Base-by-base conservation (phyloP, 2,329 filamentous ascomycete species). In the Phyllosticta paracitricarpa region DNA sequence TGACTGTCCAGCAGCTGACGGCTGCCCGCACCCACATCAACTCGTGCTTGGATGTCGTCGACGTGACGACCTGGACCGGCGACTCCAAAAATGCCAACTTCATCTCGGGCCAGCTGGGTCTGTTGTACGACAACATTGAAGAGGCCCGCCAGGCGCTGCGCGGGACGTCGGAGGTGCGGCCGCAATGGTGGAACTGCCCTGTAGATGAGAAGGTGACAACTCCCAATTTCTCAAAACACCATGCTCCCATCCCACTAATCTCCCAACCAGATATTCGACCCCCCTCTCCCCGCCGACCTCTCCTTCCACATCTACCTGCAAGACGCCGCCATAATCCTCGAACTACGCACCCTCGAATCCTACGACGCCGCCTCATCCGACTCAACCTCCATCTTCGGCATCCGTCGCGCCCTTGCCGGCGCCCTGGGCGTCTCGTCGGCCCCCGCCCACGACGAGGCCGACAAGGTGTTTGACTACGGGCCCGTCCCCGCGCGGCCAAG, bases 11-110 rank as follows among this genome's bases (percentile, higher is more conserved):
- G 17, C 86, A 91, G 63, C 82, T 97, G 58, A 84, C 85, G 22
- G 77, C 82, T 10, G 83, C 94, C 12, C 84, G 90, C 64, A 84
- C 85, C n/a, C 80, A 91, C 51, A 86, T 97, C 66, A 93, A 89
- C 63, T 84, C 90, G 68, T 87, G 89, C 62, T 83, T 97, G 64
- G 90, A 95, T 72, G 84, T 96, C 55, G 85, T 96, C 57, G 84
- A 88, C 67, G 82, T 95, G 17, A 90, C 88, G 54, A 82, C 88
- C 28, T 87, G 86, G 78, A 88, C 88, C 40, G 85, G 86, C 17
- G 84, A 89, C 69, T 78, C 80, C n/a, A 78, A 76, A 54, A 79
- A 84, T 67, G 80, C 82, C 56, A 75, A 77, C 67, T 82, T 84
- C 71, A 81, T 84, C 68, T 79, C 77, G 65, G 79, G 82, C 61